Conservation (phyloP, 345 rosid genomes). For the Rhodamnia rubescens region DNA sequence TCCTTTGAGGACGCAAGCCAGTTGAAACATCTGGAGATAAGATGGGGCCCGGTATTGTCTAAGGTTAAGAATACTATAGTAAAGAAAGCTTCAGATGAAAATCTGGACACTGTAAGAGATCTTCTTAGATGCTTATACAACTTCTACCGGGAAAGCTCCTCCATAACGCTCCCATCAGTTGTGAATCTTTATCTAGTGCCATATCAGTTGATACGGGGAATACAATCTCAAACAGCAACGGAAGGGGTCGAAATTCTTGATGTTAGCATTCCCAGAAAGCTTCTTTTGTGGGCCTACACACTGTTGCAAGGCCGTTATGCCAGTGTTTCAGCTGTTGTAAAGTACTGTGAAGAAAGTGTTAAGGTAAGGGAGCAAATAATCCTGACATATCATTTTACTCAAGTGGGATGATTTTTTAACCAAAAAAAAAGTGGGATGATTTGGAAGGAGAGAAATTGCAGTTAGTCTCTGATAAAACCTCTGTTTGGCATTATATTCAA, state of each 20-base stretch:
- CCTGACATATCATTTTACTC: background rate
- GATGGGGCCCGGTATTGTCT: constrained; percentile 56
- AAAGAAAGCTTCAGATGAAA: constrained; percentile 52
- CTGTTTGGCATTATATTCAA: background rate
- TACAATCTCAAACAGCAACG: constrained; percentile 28
- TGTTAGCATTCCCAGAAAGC: constrained; percentile 82
- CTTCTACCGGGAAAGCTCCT: constrained; percentile 78
- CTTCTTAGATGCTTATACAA: constrained; percentile 68
- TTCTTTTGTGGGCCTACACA: constrained; percentile 87
- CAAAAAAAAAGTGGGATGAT: background rate
- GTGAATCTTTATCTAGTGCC: constrained; percentile 57
- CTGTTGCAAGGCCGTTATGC: constrained; percentile 64
- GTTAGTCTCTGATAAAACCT: background rate
- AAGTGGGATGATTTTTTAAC: background rate
- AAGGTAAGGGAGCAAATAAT: constrained; percentile 42
- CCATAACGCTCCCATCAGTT: constrained; percentile 48
- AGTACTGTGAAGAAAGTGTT: constrained; percentile 77
- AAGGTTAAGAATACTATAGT: constrained; percentile 53
- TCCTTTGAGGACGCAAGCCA: constrained; percentile 49
- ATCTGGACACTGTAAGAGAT: constrained; percentile 57
- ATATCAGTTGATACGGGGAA: constrained; percentile 29
- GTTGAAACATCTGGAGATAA: constrained; percentile 44
- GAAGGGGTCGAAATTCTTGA: constrained; percentile 80
- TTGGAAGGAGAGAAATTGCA: background rate
- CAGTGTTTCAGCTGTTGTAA: constrained; percentile 63